Base-by-base conservation (phyloP, 371 early-diverging fungal species). In the Lichtheimia ornata region DNA sequence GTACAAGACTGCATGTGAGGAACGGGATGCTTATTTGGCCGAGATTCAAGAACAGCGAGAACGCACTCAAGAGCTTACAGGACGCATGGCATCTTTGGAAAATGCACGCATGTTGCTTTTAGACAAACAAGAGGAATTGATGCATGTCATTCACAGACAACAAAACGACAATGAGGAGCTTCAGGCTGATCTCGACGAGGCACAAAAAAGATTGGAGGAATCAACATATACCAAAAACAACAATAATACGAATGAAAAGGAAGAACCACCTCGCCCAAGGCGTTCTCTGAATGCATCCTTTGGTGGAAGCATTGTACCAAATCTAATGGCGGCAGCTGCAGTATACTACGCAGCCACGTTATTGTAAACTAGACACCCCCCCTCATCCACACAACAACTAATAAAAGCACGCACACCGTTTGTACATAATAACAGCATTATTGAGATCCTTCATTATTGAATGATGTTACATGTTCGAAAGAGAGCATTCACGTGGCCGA, bases 61-160 rank as follows among this genome's bases (percentile, higher is more conserved):
- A 15, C 58, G 47, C 18, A 49, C 47, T 0, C 28, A 57, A 17
- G 47, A 57, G 18, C 18, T 57, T 7, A 57, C 49, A 18, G 47
- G 58, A 30, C 47, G 58, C 20, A 57, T 57, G 58, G 58, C 58
- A 5, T 47, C 47, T 57, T 30, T 57, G 22, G 58, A 57, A 30
- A 57, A 57, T 30, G 58, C 44, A 35, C 40, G 44, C 6, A 44
- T 47, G 14, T 6, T 28, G 22, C 18, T 25, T 6, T 3, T 43
- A 4, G 58, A 44, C 28, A 27, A 27, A 5, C 47, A 57, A 25
- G 58, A 57, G 3, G 47, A 57, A 47, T 47, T 57, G 25, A 28
- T 27, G 22, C 45, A 44, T n/a, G 49, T 57, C 18, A 54, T 54
- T 22, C 9, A 18, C 11, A 40, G 18, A 6, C 15, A 18, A 18